phyloP scores from a whole-genome alignment of 169 alveolate genomes.

The Cryptosporidium parvum region DNA sequence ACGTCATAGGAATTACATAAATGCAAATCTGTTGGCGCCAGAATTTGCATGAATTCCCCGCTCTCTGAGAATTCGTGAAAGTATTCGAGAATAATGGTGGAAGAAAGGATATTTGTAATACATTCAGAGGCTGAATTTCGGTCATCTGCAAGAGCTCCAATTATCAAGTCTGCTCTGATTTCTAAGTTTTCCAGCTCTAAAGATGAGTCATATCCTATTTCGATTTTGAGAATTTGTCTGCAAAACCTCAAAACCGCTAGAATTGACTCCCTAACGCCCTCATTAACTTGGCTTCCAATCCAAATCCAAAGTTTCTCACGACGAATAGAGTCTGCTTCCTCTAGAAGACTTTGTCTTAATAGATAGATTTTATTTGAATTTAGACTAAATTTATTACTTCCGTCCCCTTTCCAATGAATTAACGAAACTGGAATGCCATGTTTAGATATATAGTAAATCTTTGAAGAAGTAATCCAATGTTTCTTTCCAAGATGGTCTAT shows the following conservation, averaged over 20 bases:
- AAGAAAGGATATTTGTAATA: conserved; percentile 20
- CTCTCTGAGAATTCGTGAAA: conserved; percentile 50
- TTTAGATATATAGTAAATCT: conserved; percentile 15
- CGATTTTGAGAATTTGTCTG: conserved; percentile 50
- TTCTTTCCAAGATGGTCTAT: conserved; percentile 3
- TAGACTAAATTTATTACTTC: neutral
- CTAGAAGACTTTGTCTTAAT: conserved; percentile 47
- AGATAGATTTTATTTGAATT: conserved; percentile 33
- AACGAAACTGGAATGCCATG: conserved; percentile 20
- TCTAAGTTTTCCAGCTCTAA: conserved; percentile 45
- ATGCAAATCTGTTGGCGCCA: neutral
- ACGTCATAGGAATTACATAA: neutral
- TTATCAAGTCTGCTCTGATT: conserved; percentile 33
- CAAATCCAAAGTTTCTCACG: conserved; percentile 66
- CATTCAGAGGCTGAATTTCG: neutral
- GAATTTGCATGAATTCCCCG: conserved; percentile 38
- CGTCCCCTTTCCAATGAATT: conserved; percentile 65
- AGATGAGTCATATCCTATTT: conserved; percentile 11
- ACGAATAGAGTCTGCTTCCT: neutral
- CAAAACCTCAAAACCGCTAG: conserved; percentile 39
- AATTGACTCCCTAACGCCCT: conserved; percentile 21
- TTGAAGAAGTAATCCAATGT: conserved; percentile 25
- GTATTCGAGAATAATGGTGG: conserved; percentile 27
- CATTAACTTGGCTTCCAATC: conserved; percentile 45
- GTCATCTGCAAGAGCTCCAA: conserved; percentile 28